Conservation (phyloP, 768 basidiomycete species). For the Russula olivacea region DNA sequence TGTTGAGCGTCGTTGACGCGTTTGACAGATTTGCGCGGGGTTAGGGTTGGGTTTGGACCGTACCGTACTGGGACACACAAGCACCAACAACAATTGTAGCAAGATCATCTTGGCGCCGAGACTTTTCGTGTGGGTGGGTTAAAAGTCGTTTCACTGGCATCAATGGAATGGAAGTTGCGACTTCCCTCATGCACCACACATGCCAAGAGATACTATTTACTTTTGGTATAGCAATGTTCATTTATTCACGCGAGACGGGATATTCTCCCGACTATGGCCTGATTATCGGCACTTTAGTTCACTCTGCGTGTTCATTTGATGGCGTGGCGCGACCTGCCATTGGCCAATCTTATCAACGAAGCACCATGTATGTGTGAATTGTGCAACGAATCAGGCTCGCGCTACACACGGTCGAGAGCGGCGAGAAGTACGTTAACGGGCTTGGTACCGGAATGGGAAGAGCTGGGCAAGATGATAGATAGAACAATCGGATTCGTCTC, state of each 20-base stretch:
- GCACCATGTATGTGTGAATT: background rate
- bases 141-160: background rate
- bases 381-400: background rate
- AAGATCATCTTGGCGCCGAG: background rate
- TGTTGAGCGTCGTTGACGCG: background rate
- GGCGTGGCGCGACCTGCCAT: background rate
- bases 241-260: background rate
- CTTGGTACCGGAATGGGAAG: background rate
- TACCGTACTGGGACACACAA: too few species aligned
- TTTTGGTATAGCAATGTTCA: background rate
- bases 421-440: slow-evolving; percentile 1
- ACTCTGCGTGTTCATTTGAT: background rate
- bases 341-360: slow-evolving; percentile 7
- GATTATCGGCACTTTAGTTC: background rate
- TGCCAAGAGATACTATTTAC: slow-evolving; percentile 5
- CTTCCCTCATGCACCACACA: background rate
- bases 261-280: background rate
- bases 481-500: background rate
- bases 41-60: slow-evolving; percentile 10
- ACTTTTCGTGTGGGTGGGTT: too few species aligned
- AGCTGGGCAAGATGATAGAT: background rate
- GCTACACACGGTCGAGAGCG: slow-evolving; percentile 1
- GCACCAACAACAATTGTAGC: too few species aligned
- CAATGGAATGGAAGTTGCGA: background rate
- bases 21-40: background rate